Conservation (phyloP, 2,329 filamentous ascomycete genomes). For the Nigrospora sphaerica region DNA sequence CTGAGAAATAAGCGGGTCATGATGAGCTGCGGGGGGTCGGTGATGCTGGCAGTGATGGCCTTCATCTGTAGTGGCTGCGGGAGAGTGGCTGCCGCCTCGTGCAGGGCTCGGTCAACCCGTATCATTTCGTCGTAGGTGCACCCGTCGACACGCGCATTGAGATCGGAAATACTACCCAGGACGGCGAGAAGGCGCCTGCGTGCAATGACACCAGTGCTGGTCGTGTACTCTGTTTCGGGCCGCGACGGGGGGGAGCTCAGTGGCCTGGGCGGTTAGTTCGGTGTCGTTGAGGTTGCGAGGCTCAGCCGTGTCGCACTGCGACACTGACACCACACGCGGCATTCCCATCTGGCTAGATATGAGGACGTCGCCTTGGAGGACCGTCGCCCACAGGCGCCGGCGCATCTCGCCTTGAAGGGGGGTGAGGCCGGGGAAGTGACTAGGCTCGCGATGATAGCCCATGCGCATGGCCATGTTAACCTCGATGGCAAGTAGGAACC, state of each 20-base stretch:
- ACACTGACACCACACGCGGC: constrained; percentile 30
- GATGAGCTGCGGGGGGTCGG: not conserved
- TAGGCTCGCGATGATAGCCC: constrained; percentile 36
- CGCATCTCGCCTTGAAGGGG: constrained; percentile 37
- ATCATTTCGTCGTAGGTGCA: not conserved
- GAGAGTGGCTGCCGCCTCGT: not conserved
- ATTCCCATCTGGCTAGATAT: constrained; percentile 35
- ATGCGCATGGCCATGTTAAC: constrained; percentile 25
- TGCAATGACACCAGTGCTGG: not conserved
- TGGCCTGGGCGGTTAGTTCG: constrained; percentile 29
- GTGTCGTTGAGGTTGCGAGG: constrained; percentile 35
- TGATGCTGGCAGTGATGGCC: not conserved
- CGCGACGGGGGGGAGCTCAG: constrained; percentile 26
- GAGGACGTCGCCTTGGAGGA: constrained; percentile 32
- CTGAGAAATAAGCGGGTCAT: not conserved
- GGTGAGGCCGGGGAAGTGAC: constrained; percentile 30
- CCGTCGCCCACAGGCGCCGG: constrained; percentile 32
- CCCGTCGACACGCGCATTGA: not conserved
- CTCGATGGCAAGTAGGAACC: constrained; percentile 24
- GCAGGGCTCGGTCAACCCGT: not conserved
- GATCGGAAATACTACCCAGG: not conserved
- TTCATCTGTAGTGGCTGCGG: not conserved
- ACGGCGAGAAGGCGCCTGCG: not conserved
- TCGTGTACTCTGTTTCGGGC: constrained; percentile 10
- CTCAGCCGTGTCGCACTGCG: constrained; percentile 27